These are phyloP conservation scores for Phytophthora sansomeana DNA, from an alignment of 352 stramenopile genomes.

Conservation along the genomic window DNA sequence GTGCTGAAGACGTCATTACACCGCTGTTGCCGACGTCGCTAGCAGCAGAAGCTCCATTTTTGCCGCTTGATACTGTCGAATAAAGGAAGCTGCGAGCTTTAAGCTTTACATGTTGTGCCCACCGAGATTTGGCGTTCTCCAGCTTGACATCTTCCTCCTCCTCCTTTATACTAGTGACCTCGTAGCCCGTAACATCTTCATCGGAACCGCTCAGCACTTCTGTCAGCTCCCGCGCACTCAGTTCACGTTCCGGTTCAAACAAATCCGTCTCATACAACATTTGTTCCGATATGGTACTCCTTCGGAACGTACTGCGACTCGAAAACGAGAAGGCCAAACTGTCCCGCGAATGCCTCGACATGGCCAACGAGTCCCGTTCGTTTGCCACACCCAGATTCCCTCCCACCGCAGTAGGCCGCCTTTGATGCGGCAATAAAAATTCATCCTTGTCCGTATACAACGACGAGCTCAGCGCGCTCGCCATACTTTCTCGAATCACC, in stretches of 20 bases:
- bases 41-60: constrained; percentile 27
- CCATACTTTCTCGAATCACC: constrained; percentile 87
- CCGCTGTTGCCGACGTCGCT: constrained; percentile 14
- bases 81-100: constrained; percentile 84
- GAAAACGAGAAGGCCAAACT: constrained; percentile 77
- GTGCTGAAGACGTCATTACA: constrained; percentile 41
- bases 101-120: constrained; percentile 88
- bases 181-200: constrained; percentile 69
- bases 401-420: constrained; percentile 33
- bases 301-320: constrained; percentile 79
- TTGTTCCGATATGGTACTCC: constrained; percentile 84
- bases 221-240: constrained; percentile 76
- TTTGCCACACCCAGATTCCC: constrained; percentile 23
- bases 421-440: constrained; percentile 53
- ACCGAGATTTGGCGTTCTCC: constrained; percentile 84
- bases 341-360: constrained; percentile 47
- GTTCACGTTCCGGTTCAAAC: constrained; percentile 83
- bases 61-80: constrained; percentile 53
- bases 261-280: constrained; percentile 87
- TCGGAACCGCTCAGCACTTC: constrained; percentile 76
- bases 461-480: constrained; percentile 76
- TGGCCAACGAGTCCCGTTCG: constrained; percentile 49
- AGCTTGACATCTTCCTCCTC: constrained; percentile 86
- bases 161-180: constrained; percentile 88
- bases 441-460: constrained; percentile 81